Conservation (phyloP, 75 land plant species). For the Larix kaempferi region DNA sequence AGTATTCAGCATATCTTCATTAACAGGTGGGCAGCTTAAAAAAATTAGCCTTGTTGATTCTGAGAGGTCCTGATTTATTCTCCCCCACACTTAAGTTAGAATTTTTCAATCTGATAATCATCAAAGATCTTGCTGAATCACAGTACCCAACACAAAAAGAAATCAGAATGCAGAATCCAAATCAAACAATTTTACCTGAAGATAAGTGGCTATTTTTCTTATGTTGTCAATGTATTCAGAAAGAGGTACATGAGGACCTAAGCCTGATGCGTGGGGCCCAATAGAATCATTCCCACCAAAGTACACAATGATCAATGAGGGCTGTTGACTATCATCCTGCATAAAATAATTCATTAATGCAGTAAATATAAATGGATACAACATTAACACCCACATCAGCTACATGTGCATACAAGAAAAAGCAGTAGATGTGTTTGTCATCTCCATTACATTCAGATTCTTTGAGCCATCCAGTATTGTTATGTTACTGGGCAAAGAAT, state of each 20-base stretch:
- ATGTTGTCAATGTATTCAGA: constrained; percentile 75
- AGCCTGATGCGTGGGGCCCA: constrained; percentile 77
- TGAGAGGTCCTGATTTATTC: constrained; percentile 63
- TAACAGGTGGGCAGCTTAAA: constrained; percentile 84
- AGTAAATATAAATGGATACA: not conserved
- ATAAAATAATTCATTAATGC: not conserved
- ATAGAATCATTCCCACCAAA: constrained; percentile 99
- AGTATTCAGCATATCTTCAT: constrained; percentile 57
- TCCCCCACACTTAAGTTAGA: constrained; percentile 1
- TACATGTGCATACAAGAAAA: not conserved
- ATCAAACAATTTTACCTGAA: constrained; percentile 46
- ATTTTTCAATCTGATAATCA: not conserved
- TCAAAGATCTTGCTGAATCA: not conserved
- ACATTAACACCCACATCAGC: not conserved
- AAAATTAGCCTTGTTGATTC: constrained; percentile 76
- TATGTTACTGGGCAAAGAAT: not conserved
- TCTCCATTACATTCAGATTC: not conserved
- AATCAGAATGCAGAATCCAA: not conserved
- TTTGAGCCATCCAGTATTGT: not conserved
- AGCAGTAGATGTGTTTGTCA: not conserved
- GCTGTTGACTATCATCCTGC: constrained; percentile 72
- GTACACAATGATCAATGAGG: constrained; percentile 86
- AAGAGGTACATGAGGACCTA: constrained; percentile 96
- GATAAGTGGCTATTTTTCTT: constrained; percentile 59
- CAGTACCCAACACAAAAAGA: not conserved